Base-by-base conservation (phyloP, 352 stramenopile species). In the Phytophthora tentaculata region DNA sequence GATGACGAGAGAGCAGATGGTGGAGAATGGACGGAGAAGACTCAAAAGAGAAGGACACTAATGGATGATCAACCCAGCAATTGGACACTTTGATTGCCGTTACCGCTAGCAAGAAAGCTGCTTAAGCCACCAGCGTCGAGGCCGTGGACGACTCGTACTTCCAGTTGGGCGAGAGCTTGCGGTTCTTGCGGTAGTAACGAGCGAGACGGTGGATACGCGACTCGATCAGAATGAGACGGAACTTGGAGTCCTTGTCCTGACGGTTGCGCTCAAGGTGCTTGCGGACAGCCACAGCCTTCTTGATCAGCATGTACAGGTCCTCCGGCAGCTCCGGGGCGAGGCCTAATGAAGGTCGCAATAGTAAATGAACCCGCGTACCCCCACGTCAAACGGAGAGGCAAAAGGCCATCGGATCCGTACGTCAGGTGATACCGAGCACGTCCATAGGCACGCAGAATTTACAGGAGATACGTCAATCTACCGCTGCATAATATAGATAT, bases 261-360 rank as follows among this genome's bases (percentile, higher is more conserved):
- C 97, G 93, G 89, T 99, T 99, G 71, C 95, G 89, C 84, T 99
- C 98, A 56, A 99, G 88, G 90, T 99, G 98, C 90, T 99, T 99
- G 77, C 98, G 95, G 39, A 99, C 97, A 74, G 97, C 92, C 72
- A 99, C 98, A 61, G 98, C 98, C 93, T 99, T 99, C 96, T 99
- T 99, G 92, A 99, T 99, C 57, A 99, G 91, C 95, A 99, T 99
- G 95, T 99, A 99, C 71, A 99, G 88, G 89, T 99, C 98, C 87
- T 99, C 98, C 32, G 98, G 98, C 67, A 99, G 97, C 84, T 99
- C 98, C 44, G 98, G 97, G 51, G 98, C 98, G 43, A 99, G 92
- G 77, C 97, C 86, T 95, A 17, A 79, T 52, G 10, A 16, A 4
- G 26, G 14, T 16, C 1, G 3, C 35, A 41, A 77, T 57, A 53